A percentile compares a stretch with the other conserved stretches of the same genome.
Evolutionary conservation across 441 rosid species (phyloP).

Genomic region (Populus trichocarpa): DNA sequence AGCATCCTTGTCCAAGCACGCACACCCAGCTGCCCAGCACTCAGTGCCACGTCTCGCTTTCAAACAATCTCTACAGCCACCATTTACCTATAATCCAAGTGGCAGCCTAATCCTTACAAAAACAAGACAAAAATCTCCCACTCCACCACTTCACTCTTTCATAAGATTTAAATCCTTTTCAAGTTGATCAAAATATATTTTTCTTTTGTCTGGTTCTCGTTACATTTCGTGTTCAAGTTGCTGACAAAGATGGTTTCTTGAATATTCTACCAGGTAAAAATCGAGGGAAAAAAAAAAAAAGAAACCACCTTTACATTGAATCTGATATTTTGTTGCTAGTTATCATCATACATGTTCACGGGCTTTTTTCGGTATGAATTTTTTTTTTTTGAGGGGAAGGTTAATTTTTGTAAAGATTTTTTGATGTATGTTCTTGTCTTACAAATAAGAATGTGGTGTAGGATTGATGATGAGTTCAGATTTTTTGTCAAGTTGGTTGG

Average conservation of each 20-base stretch:
- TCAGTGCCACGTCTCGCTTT: not conserved
- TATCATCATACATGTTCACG: not conserved
- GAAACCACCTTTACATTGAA: not conserved
- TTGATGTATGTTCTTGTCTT: constrained; percentile 16
- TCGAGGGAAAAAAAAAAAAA: not conserved
- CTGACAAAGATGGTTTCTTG: constrained; percentile 2
- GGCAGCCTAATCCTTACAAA: not conserved
- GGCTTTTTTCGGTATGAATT: not conserved
- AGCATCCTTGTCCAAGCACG: not conserved
- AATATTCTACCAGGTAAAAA: constrained; percentile 3
- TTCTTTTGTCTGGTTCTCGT: not conserved
- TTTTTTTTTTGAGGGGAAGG: not conserved
- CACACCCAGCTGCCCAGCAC: too few species aligned
- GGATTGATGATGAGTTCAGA: constrained; percentile 52
- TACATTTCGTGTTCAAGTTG: not conserved
- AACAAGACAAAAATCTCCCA: not conserved
- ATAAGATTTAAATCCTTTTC: not conserved
- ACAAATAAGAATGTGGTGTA: constrained; percentile 47
- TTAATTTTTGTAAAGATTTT: constrained; percentile 14
- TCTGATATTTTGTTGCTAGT: not conserved
- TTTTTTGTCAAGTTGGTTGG: constrained; percentile 48
- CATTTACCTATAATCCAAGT: not conserved
- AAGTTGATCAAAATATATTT: not conserved
- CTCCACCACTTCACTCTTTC: not conserved
- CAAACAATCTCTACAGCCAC: not conserved